Evolutionary conservation across 2,329 filamentous ascomycete genomes (phyloP).

Genomic region (Penicillium expansum): DNA sequence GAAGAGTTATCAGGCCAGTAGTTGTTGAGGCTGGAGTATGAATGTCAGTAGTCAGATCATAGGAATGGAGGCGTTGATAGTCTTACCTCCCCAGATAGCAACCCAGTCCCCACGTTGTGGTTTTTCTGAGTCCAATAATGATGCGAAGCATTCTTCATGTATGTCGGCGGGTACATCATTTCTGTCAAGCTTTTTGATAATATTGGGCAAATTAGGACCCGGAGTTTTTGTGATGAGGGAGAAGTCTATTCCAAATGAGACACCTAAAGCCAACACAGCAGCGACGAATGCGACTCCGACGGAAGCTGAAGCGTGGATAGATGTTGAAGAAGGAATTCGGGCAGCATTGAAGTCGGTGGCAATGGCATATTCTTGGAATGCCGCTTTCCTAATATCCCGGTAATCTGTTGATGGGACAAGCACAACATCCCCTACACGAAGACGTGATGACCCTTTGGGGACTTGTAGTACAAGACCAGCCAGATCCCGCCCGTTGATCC

Average conservation of each 20-base stretch:
- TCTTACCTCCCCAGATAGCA: constrained; percentile 67
- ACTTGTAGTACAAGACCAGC: constrained; percentile 60
- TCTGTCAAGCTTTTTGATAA: constrained; percentile 49
- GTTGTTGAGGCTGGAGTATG: constrained; percentile 59
- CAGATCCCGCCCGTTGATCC: constrained; percentile 68
- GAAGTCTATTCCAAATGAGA: constrained; percentile 70
- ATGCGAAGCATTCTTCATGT: constrained; percentile 59
- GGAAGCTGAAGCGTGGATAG: constrained; percentile 57
- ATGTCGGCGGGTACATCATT: constrained; percentile 60
- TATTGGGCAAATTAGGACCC: constrained; percentile 59
- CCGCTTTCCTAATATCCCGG: constrained; percentile 67
- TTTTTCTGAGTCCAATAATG: constrained; percentile 53
- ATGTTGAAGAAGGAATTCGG: constrained; percentile 55
- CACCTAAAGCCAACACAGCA: constrained; percentile 62
- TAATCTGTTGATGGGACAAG: constrained; percentile 73
- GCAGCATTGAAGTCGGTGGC: constrained; percentile 64
- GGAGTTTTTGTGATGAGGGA: constrained; percentile 31
- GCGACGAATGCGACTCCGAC: constrained; percentile 71
- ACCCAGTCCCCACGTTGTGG: constrained; percentile 65
- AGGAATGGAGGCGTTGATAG: not conserved
- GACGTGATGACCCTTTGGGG: constrained; percentile 45
- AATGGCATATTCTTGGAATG: constrained; percentile 68
- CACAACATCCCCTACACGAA: constrained; percentile 56
- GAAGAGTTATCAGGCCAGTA: constrained; percentile 64
- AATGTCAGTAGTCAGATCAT: constrained; percentile 2